Evolutionary conservation across 108 stramenopile species (phyloP), one percentile per base, ranked within the genome.

Genomic region (Parmales sp.): DNA sequence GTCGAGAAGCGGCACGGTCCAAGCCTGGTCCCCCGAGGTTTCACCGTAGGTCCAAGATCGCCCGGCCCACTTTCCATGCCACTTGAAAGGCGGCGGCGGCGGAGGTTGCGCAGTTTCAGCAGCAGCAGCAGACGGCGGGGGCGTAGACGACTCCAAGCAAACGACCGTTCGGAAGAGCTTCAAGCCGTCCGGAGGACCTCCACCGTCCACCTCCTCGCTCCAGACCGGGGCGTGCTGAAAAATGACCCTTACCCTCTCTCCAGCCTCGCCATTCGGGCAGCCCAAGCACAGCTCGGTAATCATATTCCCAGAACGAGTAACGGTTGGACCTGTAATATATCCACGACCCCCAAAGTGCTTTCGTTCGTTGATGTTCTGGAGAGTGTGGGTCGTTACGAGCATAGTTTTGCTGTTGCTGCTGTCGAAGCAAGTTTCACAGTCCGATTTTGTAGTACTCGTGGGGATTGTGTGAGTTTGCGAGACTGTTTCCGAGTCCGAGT

Each of bases 201-300:
- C 84, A 20, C 86, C 86, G 67, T 90, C 87, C 8, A 88, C 74
- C 9, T 83, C 89, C 34, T 68, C 73, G 72, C 78, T 83, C 89
- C 89, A 90, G 0, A 88, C 89, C 20, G 87, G 87, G n/a, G 87
- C 89, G 79, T 90, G 87, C 74, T 88, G 82, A 77, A 88, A 90
- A 23, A 83, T 78, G 22, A 86, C 87, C 31, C 89, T 80, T 8
- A 90, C 79, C 19, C 89, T 76, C n/a, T n/a, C n/a, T n/a, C n/a
- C n/a, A n/a, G n/a, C n/a, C n/a, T n/a, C n/a, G 13, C 84, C 89
- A 76, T 88, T 81, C 6, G 86, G 87, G 60, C 88, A 80, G 46
- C 69, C 50, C 66, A 88, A 72, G 28, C 83, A 74, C 41, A 90
- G 76, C 75, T 90, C 89, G 28, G 89, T 90, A 26, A 81, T 79